Percentiles rank a stretch among this genome's conserved stretches.
These are phyloP conservation scores for Spongospora subterranea DNA, from an alignment of 208 protist species.

Conservation along the genomic window DNA sequence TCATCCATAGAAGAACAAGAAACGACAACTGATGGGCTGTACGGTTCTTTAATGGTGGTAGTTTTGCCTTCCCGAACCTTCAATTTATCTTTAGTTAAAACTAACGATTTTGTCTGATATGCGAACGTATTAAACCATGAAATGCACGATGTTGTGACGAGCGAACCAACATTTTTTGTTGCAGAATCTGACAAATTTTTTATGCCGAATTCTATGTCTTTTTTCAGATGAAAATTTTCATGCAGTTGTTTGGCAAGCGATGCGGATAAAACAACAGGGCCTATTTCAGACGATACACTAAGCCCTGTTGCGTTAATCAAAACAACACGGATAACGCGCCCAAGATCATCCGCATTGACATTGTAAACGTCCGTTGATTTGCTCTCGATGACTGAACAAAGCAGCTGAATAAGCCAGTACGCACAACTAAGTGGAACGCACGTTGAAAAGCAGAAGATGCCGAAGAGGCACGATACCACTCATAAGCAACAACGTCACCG, in stretches of 20 bases:
- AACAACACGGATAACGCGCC: background rate
- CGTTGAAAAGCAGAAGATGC: background rate
- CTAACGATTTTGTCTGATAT: background rate
- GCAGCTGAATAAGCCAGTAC: background rate
- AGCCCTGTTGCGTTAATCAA: slow-evolving; percentile 8
- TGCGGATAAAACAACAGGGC: background rate
- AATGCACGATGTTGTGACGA: background rate
- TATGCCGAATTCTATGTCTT: slow-evolving; percentile 34
- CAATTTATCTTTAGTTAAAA: slow-evolving; percentile 24
- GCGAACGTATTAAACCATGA: background rate
- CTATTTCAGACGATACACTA: background rate
- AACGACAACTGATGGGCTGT: background rate
- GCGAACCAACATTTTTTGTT: background rate
- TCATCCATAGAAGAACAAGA: background rate
- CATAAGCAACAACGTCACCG: slow-evolving; percentile 10
- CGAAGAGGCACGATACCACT: slow-evolving; percentile 23
- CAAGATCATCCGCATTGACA: background rate
- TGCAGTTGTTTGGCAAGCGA: background rate
- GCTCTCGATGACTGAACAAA: background rate
- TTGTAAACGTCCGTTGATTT: background rate
- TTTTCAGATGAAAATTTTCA: background rate
- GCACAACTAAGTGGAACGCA: background rate
- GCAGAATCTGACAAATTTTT: background rate
- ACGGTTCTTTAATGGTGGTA: slow-evolving; percentile 1
- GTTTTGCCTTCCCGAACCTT: slow-evolving; percentile 33